Base-by-base conservation (phyloP, 345 rosid species). In the Pistacia atlantica region DNA sequence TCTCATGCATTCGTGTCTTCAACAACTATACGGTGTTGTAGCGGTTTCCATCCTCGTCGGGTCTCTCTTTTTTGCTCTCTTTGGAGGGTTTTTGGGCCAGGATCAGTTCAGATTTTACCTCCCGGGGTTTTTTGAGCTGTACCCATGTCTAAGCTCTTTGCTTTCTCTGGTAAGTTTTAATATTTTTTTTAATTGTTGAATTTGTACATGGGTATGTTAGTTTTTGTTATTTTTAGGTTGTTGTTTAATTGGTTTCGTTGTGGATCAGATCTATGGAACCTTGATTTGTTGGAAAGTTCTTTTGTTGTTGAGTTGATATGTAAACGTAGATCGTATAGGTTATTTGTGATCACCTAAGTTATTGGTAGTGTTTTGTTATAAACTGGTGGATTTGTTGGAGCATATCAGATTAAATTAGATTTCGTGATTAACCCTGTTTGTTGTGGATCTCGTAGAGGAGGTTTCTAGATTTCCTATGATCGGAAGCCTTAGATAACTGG, bases 91-190 rank as follows among this genome's bases (percentile, higher is more conserved):
- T 86, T 81, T 75, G 78, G 87, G 84, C 61, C 80, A 28, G 73
- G n/a, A 65, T 18, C 86, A 73, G 72, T 78, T 84, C 74, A 74
- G 71, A 76, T 84, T 84, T 77, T 22, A 54, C 83, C 86, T 88
- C 81, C 75, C 83, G 56, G 81, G 81, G 78, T 80, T 82, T 87
- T 84, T 85, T 78, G 78, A 80, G 89, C 91, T 81, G 54, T 37
- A 75, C 77, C 65, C 84, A 97, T 97, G 99, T 86, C 99, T 77
- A 87, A 91, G 83, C 77, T 97, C 93, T 78, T 85, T 75, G 80
- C 83, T 54, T 81, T 91, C 67, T 83, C 83, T 66, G 97, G 99
- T 97, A 90, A 76, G 78, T 14, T 72, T 63, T 20, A 31, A 2
- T n/a, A 64, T 69, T 70, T 77, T n/a, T n/a, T n/a, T n/a, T n/a